phyloP scores from a whole-genome alignment of 1,284 basidiomycete genomes.

The Xanthoconium separans region DNA sequence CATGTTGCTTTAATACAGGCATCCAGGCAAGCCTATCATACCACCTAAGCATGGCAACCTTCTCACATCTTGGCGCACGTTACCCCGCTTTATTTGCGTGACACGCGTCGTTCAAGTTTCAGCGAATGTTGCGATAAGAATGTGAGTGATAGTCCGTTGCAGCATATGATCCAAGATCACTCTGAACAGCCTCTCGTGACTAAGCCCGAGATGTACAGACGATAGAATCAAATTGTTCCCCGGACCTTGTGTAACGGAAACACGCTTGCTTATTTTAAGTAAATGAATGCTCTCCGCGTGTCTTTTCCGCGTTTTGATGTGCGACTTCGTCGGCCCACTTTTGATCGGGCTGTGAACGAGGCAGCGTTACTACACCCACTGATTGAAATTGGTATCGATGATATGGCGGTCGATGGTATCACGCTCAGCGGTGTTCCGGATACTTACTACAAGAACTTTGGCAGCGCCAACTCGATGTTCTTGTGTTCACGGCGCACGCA shows the following conservation, averaged over 20 bases:
- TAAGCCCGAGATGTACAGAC: not conserved
- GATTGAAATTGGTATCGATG: not conserved
- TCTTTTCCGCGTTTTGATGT: not conserved
- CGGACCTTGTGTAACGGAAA: not conserved
- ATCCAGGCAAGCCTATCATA: not conserved
- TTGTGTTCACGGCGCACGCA: not conserved
- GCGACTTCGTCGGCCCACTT: conserved; percentile 5
- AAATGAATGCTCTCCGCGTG: not conserved
- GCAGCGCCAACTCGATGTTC: not conserved
- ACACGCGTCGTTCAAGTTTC: no score
- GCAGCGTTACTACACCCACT: not conserved
- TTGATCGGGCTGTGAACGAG: not conserved
- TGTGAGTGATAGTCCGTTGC: not conserved
- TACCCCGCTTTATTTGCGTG: not conserved
- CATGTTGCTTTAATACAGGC: not conserved
- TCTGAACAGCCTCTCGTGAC: not conserved
- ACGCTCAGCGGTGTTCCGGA: not conserved
- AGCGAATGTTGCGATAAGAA: not conserved
- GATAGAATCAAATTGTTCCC: not conserved
- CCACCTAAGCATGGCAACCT: not conserved
- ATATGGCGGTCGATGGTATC: not conserved
- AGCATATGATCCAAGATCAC: not conserved
- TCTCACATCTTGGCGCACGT: not conserved
- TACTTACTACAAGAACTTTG: not conserved
- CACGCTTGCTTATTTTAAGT: not conserved